Evolutionary conservation across 1,284 basidiomycete genomes (phyloP), one percentile per base, ranked within the genome.

Genomic region (Cryptococcus neoformans): DNA sequence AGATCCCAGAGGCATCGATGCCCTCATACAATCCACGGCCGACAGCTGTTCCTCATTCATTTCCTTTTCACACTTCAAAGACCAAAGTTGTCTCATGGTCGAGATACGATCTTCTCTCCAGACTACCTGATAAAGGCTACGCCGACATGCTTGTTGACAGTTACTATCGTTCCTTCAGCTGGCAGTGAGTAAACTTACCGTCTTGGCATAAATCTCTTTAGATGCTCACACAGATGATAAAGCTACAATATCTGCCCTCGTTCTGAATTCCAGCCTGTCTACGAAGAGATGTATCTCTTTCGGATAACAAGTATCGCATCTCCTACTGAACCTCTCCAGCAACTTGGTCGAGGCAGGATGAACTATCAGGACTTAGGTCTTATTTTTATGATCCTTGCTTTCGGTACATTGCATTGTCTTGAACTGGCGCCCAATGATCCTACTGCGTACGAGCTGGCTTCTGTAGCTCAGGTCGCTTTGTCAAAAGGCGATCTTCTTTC

Each of bases 391-490:
- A 64, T 73, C 49, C 56, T 74, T n/a, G 73, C 73, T 2, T 63
- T 74, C 56, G 73, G 73, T 3, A 61, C 68, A 0, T 50, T 74
- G 58, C 63, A 73, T 60, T 71, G 66, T 49, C 63, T 71, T 42
- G 65, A 75, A 50, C 46, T 76, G 17, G 56, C 74, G 28, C 63
- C 70, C n/a, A 56, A 74, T 50, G 66, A 73, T 53, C 58, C 64
- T 4, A 57, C 60, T 38, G 65, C 71, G 35, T 57, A 73, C 55
- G 67, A 71, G 17, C 67, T 70, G 59, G 40, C 65, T 12, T 39
- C 58, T 4, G 44, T 68, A 8, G 58, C 73, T 36, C 53, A 67
- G 28, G 65, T 55, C 53, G 74, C 74, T 49, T 64, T 72, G 1
- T 63, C 62, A 7, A 64, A 67, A 37, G 69, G 63, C 37, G 69